Evolutionary conservation across 2,329 filamentous ascomycete genomes (phyloP).

Genomic region (Metarhizium robertsii): DNA sequence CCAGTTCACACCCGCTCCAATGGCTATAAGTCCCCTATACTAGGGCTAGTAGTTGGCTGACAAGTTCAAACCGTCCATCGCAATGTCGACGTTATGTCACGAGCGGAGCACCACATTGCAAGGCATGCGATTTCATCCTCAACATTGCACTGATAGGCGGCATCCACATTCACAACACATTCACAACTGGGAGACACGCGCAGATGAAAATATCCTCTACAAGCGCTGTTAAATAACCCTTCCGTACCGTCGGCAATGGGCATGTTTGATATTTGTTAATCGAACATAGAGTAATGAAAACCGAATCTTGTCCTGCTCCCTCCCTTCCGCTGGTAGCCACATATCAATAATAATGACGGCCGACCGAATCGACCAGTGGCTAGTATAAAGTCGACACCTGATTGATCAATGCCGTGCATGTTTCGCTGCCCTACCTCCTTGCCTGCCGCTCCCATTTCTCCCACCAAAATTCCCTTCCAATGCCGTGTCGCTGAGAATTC

Average conservation of each 20-base stretch:
- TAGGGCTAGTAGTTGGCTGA: too few relatives aligned
- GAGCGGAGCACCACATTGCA: too few relatives aligned
- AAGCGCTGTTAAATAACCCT: not conserved
- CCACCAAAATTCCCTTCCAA: not conserved
- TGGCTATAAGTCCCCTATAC: too few relatives aligned
- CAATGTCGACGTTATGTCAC: too few relatives aligned
- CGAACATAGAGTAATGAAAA: slow-evolving; percentile 4
- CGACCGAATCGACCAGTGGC: not conserved
- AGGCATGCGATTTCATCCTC: too few relatives aligned
- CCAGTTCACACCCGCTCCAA: too few relatives aligned
- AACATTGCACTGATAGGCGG: too few relatives aligned
- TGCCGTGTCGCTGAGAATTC: not conserved
- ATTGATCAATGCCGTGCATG: not conserved
- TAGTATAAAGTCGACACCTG: not conserved
- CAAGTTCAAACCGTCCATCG: too few relatives aligned
- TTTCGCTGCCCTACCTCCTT: not conserved
- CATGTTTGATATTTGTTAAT: slow-evolving; percentile 6
- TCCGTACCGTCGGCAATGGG: not conserved
- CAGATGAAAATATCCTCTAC: not conserved
- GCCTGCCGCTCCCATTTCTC: not conserved
- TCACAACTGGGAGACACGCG: slow-evolving; percentile 5
- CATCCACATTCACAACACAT: not conserved
- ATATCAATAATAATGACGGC: not conserved
- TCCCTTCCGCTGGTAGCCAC: slow-evolving; percentile 1
- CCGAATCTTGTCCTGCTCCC: not conserved